Evolutionary conservation across 208 protist genomes (phyloP).

Genomic region (Acanthamoeba royreba): DNA sequence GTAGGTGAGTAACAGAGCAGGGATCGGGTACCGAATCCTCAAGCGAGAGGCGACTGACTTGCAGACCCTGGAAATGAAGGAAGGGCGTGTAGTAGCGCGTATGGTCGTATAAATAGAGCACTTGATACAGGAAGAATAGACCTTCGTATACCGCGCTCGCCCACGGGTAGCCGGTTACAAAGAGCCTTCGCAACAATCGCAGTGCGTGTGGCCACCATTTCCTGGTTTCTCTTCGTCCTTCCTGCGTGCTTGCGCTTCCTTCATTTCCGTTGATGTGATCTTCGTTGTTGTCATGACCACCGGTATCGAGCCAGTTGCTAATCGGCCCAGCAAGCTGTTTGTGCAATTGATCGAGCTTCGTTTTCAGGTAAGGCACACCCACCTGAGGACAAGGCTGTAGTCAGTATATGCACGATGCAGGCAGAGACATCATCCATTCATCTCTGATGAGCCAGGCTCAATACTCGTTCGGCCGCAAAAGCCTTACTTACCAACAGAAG

Average conservation of each 20-base stretch:
- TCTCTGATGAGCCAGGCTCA: no score
- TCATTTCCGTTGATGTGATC: background rate
- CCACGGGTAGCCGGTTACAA: background rate
- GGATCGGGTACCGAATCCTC: background rate
- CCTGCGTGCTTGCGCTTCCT: no score
- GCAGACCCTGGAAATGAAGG: background rate
- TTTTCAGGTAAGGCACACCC: background rate
- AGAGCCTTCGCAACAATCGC: background rate
- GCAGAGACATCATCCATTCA: no score
- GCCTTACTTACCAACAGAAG: background rate
- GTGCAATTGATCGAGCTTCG: background rate
- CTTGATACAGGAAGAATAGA: background rate
- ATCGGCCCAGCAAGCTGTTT: background rate
- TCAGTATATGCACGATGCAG: no score
- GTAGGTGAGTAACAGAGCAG: no score
- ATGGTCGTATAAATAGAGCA: background rate
- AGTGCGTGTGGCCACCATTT: background rate
- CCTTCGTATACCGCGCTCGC: background rate
- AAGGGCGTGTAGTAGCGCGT: background rate
- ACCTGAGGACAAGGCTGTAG: no score
- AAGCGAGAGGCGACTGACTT: background rate
- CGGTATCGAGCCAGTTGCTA: background rate
- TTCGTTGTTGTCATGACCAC: background rate
- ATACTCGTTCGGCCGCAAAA: no score
- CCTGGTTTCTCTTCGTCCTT: no score